Evolutionary conservation across 2,329 filamentous ascomycete genomes (phyloP), one percentile per base, ranked within the genome.

Genomic region (Penicillium sp.): DNA sequence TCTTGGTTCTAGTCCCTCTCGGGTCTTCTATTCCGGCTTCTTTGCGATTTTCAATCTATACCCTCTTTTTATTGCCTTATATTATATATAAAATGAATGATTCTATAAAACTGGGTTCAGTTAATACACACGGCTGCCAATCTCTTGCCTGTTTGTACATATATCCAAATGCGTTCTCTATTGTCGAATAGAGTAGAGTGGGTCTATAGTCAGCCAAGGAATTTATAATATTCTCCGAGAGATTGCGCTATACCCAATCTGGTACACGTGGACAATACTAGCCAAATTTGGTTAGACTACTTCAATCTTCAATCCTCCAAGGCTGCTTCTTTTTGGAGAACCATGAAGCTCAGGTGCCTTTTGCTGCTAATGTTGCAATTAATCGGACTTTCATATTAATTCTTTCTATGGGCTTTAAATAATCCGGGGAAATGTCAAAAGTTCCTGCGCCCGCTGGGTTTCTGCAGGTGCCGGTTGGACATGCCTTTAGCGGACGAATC

Each of bases 21-120:
- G 11, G 31, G 45, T 17, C 28, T 41, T 48, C 30, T 35, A 25
- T 35, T 17, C 14, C 38, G 41, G n/a, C 10, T 50, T 14, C 35
- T 22, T 45, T 26, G 40, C 40, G 19, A 37, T n/a, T 11, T 46
- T 33, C 22, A 60, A 55, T 56, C 40, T 56, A 62, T 61, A 60
- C 50, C 54, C 52, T 53, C 42, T 17, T 56, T 48, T 28, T 47
- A 11, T 16, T 8, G 8, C 5, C 19, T 5, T 26, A 14, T 25
- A 16, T 22, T 43, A 35, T 30, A 26, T 16, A 35, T 16, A 3
- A 7, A 31, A 31, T 35, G 19, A n/a, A 25, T 16, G 11, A 35
- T 1, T 33, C 5, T 7, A 17, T 8, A 43, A 35, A 35, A 16
- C 16, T 43, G 37, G 8, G 28, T 12, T 14, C 12, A 1, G n/a